Conservation (phyloP, 2,329 filamentous ascomycete genomes). For the Ophiosphaerella herpotricha region DNA sequence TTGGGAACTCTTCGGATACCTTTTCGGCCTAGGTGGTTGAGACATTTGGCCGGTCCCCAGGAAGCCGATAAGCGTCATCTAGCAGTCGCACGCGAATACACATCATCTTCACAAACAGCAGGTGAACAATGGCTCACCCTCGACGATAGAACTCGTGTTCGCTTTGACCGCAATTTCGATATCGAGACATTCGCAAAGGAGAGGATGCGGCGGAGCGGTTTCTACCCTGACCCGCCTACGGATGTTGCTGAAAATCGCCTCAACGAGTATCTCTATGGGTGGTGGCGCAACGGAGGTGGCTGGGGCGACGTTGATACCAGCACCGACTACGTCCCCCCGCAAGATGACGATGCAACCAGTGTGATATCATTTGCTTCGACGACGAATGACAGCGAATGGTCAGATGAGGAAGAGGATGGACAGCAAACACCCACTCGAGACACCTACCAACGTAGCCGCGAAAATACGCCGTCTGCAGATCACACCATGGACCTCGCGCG, state of each 20-base stretch:
- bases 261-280: constrained; percentile 75
- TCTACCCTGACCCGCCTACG: constrained; percentile 25
- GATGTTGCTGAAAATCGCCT: constrained; percentile 65
- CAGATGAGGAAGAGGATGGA: constrained; percentile 53
- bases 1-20: constrained; percentile 65
- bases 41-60: constrained; percentile 54
- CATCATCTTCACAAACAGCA: constrained; percentile 6
- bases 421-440: constrained; percentile 75
- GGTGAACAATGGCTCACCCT: constrained; percentile 28
- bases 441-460: constrained; percentile 55
- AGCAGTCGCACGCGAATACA: constrained; percentile 1
- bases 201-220: constrained; percentile 53
- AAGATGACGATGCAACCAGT: constrained; percentile 76
- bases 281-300: constrained; percentile 83
- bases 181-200: constrained; percentile 79
- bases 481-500: constrained; percentile 63
- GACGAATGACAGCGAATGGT: constrained; percentile 48
- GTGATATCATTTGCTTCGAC: constrained; percentile 70
- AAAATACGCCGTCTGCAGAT: constrained; percentile 59
- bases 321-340: constrained; percentile 70
- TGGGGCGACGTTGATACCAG: constrained; percentile 84
- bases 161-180: constrained; percentile 59
- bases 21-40: constrained; percentile 67
- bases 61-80: constrained; percentile 24
- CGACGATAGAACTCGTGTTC: constrained; percentile 29